phyloP scores from a whole-genome alignment of 73 alveolate species.

The Blepharisma stoltei region DNA sequence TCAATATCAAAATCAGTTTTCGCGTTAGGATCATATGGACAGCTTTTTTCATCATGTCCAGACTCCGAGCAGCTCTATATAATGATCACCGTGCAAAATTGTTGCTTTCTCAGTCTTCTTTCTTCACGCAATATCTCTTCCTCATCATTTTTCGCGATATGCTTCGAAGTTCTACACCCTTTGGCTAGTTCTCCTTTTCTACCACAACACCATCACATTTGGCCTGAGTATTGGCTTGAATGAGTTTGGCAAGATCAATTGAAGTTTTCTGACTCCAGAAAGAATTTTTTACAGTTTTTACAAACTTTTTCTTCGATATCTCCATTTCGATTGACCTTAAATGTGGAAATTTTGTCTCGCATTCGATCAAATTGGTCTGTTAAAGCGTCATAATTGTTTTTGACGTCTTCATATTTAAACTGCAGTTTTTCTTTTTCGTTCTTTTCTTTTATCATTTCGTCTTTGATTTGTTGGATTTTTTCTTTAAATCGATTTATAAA shows the following conservation, averaged over 20 bases:
- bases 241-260: constrained; percentile 74
- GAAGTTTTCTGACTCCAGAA: constrained; percentile 63
- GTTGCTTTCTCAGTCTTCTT: constrained; percentile 29
- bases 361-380: constrained; percentile 1
- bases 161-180: constrained; percentile 69
- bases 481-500: not conserved
- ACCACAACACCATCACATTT: constrained; percentile 87
- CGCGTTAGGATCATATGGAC: constrained; percentile 30
- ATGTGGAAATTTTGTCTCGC: not conserved
- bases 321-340: not conserved
- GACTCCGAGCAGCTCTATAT: not conserved
- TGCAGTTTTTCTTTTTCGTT: not conserved
- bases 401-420: not conserved
- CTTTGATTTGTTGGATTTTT: not conserved
- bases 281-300: constrained; percentile 49
- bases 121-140: constrained; percentile 43
- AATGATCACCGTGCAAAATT: not conserved
- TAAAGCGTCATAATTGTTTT: not conserved
- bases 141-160: constrained; percentile 61
- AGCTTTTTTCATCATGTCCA: constrained; percentile 16
- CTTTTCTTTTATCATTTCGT: not conserved
- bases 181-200: constrained; percentile 50
- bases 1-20: constrained; percentile 15
- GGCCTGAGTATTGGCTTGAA: constrained; percentile 55
- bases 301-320: constrained; percentile 42